Base-by-base conservation (phyloP, 1,284 basidiomycete genomes). In the Trametes versicolor region DNA sequence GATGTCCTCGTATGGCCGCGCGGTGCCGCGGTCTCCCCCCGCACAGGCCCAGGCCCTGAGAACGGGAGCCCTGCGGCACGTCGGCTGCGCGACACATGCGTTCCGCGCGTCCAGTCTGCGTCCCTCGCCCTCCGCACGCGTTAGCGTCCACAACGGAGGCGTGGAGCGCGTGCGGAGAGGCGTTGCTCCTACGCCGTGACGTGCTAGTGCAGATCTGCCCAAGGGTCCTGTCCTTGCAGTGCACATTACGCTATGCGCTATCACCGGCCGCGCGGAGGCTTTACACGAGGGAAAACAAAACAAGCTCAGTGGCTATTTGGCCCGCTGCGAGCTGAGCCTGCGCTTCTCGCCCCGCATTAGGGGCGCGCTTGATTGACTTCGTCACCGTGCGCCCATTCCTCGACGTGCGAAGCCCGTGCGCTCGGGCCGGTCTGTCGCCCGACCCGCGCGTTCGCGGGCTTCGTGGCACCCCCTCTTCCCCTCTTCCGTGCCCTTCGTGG, bases 291-390 rank as follows among this genome's bases (percentile, higher is more conserved):
- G 29, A 32, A 32, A 32, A n/a, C 1, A 32, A 53, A 53, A 60
- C 32, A 60, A 37, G 32, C 58, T 53, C 29, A 34, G 13, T 50
- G 57, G 25, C 41, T 53, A 19, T 47, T 60, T 53, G 48, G 36
- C 17, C 21, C 25, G 51, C 15, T 17, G 43, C 12, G 29, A 12
- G 49, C 36, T 10, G 17, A 29, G 36, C 48, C 15, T 32, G 48
- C 23, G 19, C 39, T 34, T 34, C 37, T 17, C 17, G n/a, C n/a
- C 49, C 9, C 37, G 29, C 29, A 32, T 32, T 39, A 39, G 37
- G 37, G 37, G 57, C 36, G n/a, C 48, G 23, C n/a, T 36, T 58
- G 57, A 58, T 58, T 47, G 41, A 25, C 51, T 60, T 45, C 21
- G 21, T 27, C n/a, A n/a, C n/a, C n/a, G n/a, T n/a, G n/a, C n/a